Percentiles rank a stretch among this genome's conserved stretches.
Evolutionary conservation across 1,284 basidiomycete genomes (phyloP).

Genomic region (Schizopora paradoxa): DNA sequence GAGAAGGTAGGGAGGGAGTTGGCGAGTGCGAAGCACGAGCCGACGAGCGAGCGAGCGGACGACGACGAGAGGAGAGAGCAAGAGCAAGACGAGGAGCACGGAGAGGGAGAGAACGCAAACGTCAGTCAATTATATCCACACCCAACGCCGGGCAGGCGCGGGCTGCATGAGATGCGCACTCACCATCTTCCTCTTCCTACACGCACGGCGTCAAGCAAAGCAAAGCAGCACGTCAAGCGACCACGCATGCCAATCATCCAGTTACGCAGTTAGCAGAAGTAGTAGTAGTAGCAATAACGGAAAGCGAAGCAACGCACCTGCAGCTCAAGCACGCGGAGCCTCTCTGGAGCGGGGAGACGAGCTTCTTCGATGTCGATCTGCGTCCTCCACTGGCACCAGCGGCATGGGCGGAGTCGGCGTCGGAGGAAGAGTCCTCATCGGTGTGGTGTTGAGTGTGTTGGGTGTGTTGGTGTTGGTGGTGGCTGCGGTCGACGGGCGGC

Average conservation of each 20-base stretch:
- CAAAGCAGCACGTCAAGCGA: constrained; percentile 9
- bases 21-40: too few relatives aligned
- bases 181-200: constrained; percentile 55
- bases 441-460: neutral
- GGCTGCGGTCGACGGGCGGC: too few relatives aligned
- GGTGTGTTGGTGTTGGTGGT: too few relatives aligned
- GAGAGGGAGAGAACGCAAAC: constrained; percentile 10
- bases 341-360: constrained; percentile 40
- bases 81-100: constrained; percentile 6
- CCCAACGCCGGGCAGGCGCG: neutral
- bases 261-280: constrained; percentile 1
- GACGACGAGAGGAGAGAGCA: neutral
- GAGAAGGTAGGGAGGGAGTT: too few relatives aligned
- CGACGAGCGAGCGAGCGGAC: neutral
- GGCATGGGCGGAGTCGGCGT: neutral
- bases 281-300: neutral
- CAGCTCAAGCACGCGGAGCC: constrained; percentile 56
- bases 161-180: constrained; percentile 21
- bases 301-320: constrained; percentile 31
- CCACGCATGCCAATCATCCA: neutral
- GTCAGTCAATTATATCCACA: constrained; percentile 7
- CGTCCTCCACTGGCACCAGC: too few relatives aligned
- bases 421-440: constrained; percentile 4
- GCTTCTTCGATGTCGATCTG: constrained; percentile 15
- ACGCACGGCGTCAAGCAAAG: constrained; percentile 16